Conservation (phyloP, 805 yeast genomes). For the Candida nitratophila region DNA sequence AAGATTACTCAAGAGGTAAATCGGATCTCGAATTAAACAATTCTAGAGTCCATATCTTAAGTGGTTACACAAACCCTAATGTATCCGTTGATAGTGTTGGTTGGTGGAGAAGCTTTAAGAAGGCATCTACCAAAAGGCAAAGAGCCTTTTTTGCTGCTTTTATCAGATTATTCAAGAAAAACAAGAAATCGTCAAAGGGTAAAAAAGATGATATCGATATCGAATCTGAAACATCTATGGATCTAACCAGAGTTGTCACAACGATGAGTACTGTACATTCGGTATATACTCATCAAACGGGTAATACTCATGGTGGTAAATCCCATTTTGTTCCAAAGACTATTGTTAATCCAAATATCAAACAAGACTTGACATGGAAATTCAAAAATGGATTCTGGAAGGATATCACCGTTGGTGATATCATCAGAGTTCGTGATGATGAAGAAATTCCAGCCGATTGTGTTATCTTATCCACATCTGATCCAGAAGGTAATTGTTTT, state of each 20-base stretch:
- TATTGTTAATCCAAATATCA: slow-evolving; percentile 24
- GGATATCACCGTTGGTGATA: slow-evolving; percentile 67
- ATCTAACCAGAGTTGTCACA: neutral
- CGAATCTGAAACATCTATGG: neutral
- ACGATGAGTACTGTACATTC: slow-evolving; percentile 3
- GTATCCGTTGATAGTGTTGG: slow-evolving; percentile 58
- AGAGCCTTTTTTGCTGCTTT: neutral
- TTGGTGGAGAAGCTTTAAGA: slow-evolving; percentile 64
- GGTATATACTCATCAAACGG: slow-evolving; percentile 3
- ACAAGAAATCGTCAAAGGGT: neutral
- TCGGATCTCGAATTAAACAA: slow-evolving; percentile 72
- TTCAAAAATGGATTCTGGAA: slow-evolving; percentile 56
- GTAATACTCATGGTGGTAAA: slow-evolving; percentile 10
- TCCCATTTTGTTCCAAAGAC: slow-evolving; percentile 22
- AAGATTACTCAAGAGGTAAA: slow-evolving; percentile 69
- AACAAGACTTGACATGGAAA: slow-evolving; percentile 25
- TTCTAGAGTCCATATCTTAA: slow-evolving; percentile 59
- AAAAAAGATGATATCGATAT: neutral
- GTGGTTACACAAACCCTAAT: slow-evolving; percentile 50
- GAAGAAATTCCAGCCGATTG: slow-evolving; percentile 78
- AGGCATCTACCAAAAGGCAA: slow-evolving; percentile 20
- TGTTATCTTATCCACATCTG: slow-evolving; percentile 59
- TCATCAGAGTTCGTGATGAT: slow-evolving; percentile 58
- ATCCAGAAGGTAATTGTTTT: slow-evolving; percentile 58
- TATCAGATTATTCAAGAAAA: neutral